phyloP scores from a whole-genome alignment of 805 yeast genomes.

The Diddensiella transvaalensis region DNA sequence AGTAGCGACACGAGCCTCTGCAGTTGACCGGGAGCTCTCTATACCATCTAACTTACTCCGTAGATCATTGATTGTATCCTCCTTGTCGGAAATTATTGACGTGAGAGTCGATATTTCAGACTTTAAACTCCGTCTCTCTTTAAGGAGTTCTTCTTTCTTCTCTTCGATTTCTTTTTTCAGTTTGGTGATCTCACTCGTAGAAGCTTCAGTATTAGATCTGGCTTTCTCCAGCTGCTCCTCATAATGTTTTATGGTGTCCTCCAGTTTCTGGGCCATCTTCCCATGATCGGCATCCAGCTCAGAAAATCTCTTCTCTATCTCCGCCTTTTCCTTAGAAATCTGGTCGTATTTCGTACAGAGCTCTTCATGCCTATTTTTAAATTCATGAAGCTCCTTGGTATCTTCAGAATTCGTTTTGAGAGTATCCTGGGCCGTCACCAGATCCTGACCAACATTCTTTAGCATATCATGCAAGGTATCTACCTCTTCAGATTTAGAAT shows the following conservation, averaged over 20 bases:
- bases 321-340: slow-evolving; percentile 8
- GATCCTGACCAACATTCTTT: slow-evolving; percentile 69
- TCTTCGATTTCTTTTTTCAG: background rate
- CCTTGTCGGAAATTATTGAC: slow-evolving; percentile 1
- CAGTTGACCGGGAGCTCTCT: slow-evolving; percentile 25
- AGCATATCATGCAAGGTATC: slow-evolving; percentile 73
- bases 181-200: slow-evolving; percentile 1
- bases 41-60: slow-evolving; percentile 11
- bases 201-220: slow-evolving; percentile 6
- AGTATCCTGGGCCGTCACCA: slow-evolving; percentile 65
- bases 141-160: background rate
- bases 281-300: slow-evolving; percentile 1
- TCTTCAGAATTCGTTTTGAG: slow-evolving; percentile 36
- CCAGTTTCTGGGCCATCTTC: background rate
- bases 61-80: slow-evolving; percentile 1
- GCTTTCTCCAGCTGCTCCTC: slow-evolving; percentile 3
- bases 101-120: background rate
- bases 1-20: slow-evolving; percentile 7
- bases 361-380: slow-evolving; percentile 5
- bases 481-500: slow-evolving; percentile 48
- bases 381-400: slow-evolving; percentile 10
- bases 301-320: background rate
- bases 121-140: background rate
- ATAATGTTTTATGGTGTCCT: slow-evolving; percentile 1
- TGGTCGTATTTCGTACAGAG: slow-evolving; percentile 1